Conservation (phyloP, 108 stramenopile genomes). For the Cylindrotheca closterium region DNA sequence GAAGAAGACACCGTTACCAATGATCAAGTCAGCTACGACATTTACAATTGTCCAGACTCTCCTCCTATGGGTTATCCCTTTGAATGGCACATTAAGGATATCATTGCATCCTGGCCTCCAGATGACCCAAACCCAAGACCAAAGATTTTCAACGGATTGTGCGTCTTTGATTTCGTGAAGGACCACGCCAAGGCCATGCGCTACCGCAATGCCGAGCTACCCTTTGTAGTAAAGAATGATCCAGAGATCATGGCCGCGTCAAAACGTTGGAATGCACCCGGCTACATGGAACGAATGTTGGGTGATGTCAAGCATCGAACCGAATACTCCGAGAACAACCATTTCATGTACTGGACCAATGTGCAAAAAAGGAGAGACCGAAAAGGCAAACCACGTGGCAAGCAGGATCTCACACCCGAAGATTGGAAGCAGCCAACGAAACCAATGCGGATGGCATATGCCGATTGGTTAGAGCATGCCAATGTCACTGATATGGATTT, state of each 20-base stretch:
- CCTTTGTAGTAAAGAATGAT: constrained; percentile 88
- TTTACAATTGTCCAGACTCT: constrained; percentile 68
- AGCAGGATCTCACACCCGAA: constrained; percentile 9
- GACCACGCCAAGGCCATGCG: constrained; percentile 73
- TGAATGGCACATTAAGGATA: constrained; percentile 67
- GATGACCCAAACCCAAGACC: constrained; percentile 45
- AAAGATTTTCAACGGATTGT: constrained; percentile 63
- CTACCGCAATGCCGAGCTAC: constrained; percentile 89
- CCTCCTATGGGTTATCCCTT: constrained; percentile 79
- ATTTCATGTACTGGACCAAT: constrained; percentile 95
- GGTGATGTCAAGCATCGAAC: constrained; percentile 54
- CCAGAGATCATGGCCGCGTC: constrained; percentile 73
- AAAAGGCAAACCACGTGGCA: constrained; percentile 12
- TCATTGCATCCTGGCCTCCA: constrained; percentile 66
- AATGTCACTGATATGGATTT: constrained; percentile 55
- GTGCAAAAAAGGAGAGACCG: too few relatives aligned
- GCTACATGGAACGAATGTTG: constrained; percentile 73
- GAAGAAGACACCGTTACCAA: too few relatives aligned
- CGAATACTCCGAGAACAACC: constrained; percentile 82
- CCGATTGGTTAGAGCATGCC: constrained; percentile 83
- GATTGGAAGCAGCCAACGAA: constrained; percentile 82
- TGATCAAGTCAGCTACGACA: constrained; percentile 66
- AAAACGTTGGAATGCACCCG: constrained; percentile 81
- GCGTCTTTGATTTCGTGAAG: constrained; percentile 76
- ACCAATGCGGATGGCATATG: constrained; percentile 69